Conservation (phyloP, 2,329 filamentous ascomycete genomes). For the Diaporthe sp. region DNA sequence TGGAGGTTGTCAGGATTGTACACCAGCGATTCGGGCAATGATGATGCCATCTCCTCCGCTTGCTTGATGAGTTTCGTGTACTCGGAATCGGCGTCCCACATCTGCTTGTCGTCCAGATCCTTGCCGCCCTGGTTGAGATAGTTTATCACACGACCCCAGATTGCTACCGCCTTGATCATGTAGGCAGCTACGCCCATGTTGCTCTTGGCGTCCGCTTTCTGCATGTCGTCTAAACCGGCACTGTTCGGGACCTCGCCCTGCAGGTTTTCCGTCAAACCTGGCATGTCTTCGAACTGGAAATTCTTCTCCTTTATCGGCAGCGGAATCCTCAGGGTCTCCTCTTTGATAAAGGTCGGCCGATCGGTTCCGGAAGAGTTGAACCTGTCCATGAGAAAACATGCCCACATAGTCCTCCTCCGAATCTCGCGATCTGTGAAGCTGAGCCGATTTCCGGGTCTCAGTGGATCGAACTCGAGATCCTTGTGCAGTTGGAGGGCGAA, state of each 20-base stretch:
- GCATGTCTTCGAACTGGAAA: constrained; percentile 87
- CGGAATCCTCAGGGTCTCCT: constrained; percentile 90
- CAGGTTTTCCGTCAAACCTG: constrained; percentile 86
- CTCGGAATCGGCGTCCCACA: constrained; percentile 86
- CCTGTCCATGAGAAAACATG: constrained; percentile 96
- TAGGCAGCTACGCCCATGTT: constrained; percentile 97
- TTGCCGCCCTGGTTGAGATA: constrained; percentile 93
- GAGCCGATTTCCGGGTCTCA: constrained; percentile 74
- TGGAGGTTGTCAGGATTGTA: constrained; percentile 88
- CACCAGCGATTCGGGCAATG: constrained; percentile 77
- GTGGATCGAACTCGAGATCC: constrained; percentile 86
- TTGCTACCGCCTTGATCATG: constrained; percentile 84
- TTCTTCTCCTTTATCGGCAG: constrained; percentile 90
- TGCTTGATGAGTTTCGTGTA: constrained; percentile 79
- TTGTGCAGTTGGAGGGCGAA: constrained; percentile 94
- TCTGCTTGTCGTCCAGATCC: constrained; percentile 79
- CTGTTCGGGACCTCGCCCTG: constrained; percentile 77
- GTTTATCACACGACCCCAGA: constrained; percentile 91
- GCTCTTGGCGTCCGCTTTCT: constrained; percentile 74
- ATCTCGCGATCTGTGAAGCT: constrained; percentile 96
- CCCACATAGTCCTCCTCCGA: constrained; percentile 95
- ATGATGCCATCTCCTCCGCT: constrained; percentile 76
- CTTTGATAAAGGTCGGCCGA: constrained; percentile 89
- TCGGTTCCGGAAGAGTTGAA: constrained; percentile 98
- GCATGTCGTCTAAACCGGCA: constrained; percentile 72